Base-by-base conservation (phyloP, 345 rosid genomes). In the Pelargonium nanum region DNA sequence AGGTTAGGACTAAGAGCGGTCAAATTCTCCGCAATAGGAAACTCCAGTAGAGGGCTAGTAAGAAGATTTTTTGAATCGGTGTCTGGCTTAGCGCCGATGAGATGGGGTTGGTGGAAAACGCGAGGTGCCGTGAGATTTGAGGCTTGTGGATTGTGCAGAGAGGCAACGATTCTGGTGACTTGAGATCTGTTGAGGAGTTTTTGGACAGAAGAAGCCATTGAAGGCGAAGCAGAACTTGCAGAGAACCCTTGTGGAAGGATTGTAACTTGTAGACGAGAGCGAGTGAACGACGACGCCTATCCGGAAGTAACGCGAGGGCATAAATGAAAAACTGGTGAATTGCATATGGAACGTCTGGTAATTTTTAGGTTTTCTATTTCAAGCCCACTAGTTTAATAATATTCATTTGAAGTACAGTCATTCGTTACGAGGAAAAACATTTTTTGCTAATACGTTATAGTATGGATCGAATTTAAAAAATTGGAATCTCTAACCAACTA, bases 201-300 rank as follows among this genome's bases (percentile, higher is more conserved):
- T 30, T 68, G 66, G 28, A 68, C 62, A 58, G 71, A 4, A 19
- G 65, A 65, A 32, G 77, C 58, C 70, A 66, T 58, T 54, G 48
- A 26, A 57, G 61, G 8, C 2, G 13, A 19, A 9, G 3, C 28
- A 12, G 65, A 23, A 40, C 50, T 24, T 44, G 61, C 53, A 26
- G 62, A 48, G 48, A 40, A 17, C 48, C 15, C 9, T 17, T 6
- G 15, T 40, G 48, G 48, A 28, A 28, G 9, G 48, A 17, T 12
- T 40, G 48, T 17, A n/a, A n/a, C n/a, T n/a, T n/a, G n/a, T n/a
- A n/a, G 48, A 17, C 83, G 48, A 0, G 16, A 0, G 9, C 48
- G 2, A 17, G 15, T 40, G 9, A 40, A 40, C 48, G 48, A n/a
- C n/a, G n/a, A 40, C 48, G 16, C 48, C 13, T 40, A 40, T 0